These are phyloP conservation scores for Sporothrix phasma DNA, from an alignment of 2,329 filamentous ascomycete genomes.

Conservation along the genomic window DNA sequence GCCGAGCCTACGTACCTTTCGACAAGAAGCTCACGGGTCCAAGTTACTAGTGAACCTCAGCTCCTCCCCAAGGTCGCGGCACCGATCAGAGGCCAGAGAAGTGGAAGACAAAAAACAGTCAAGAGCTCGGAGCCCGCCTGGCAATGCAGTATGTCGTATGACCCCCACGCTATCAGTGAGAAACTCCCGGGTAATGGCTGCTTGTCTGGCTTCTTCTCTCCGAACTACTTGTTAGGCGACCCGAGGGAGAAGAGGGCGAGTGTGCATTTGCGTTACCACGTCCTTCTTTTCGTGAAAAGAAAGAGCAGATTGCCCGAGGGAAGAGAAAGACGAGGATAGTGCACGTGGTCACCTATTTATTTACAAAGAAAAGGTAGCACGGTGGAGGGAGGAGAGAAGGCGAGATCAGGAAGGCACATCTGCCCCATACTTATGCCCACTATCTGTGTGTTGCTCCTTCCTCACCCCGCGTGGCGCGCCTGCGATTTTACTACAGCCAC, in stretches of 20 bases:
- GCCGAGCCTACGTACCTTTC: not conserved
- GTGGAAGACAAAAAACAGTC: not conserved
- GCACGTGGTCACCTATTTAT: not conserved
- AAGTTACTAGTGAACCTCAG: not conserved
- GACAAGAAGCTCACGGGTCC: not conserved
- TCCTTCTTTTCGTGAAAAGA: not conserved
- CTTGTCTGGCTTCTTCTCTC: not conserved
- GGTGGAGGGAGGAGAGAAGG: not conserved
- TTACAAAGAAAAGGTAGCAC: not conserved
- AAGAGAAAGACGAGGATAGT: not conserved
- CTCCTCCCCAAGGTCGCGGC: not conserved
- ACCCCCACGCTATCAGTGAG: not conserved
- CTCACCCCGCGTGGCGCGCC: slow-evolving; percentile 4
- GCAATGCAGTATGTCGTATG: not conserved
- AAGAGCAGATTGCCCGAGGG: no score
- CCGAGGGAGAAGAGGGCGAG: not conserved
- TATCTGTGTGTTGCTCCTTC: not conserved
- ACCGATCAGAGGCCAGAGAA: not conserved
- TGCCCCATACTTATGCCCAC: not conserved
- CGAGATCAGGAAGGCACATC: not conserved
- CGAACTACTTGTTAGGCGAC: not conserved
- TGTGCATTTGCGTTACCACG: slow-evolving; percentile 1
- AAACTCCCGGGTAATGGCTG: not conserved
- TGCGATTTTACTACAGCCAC: not conserved
- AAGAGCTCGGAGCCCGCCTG: no score